Conservation (phyloP, 164 flowering plant species). For the Magnolia sinica region DNA sequence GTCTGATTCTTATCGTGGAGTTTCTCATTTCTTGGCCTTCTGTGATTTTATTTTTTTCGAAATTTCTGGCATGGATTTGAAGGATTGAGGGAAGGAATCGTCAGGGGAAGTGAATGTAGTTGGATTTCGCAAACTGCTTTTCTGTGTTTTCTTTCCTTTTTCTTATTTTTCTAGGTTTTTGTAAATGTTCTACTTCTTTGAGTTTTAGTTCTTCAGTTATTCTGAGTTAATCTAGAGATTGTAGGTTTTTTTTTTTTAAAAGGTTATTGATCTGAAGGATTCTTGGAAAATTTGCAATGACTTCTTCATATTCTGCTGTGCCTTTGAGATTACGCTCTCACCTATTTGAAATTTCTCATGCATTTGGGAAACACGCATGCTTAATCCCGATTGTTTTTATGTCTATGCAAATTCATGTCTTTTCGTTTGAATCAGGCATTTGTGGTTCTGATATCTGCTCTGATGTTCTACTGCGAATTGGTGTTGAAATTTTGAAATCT, state of each 20-base stretch:
- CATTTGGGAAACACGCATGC: neutral
- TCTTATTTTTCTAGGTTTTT: no score
- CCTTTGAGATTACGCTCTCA: neutral
- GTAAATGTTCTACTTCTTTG: neutral
- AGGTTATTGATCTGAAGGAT: neutral
- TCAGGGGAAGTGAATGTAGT: no score
- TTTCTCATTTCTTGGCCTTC: neutral
- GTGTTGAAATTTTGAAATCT: neutral
- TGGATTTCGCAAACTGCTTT: neutral
- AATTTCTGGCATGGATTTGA: neutral
- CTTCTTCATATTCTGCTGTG: neutral
- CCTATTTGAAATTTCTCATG: neutral
- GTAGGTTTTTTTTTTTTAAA: neutral
- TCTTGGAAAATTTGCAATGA: no score
- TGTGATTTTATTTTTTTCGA: neutral
- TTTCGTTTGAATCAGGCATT: no score
- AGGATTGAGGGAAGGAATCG: neutral
- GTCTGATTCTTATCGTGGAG: neutral
- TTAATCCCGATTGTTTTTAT: neutral
- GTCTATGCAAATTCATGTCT: no score
- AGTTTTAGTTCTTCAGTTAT: neutral
- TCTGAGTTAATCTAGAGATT: neutral
- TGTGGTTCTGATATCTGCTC: neutral
- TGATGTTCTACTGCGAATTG: neutral
- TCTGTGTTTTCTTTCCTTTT: neutral